Conservation (phyloP, 2,329 filamentous ascomycete genomes). For the Epichloe hybrida region DNA sequence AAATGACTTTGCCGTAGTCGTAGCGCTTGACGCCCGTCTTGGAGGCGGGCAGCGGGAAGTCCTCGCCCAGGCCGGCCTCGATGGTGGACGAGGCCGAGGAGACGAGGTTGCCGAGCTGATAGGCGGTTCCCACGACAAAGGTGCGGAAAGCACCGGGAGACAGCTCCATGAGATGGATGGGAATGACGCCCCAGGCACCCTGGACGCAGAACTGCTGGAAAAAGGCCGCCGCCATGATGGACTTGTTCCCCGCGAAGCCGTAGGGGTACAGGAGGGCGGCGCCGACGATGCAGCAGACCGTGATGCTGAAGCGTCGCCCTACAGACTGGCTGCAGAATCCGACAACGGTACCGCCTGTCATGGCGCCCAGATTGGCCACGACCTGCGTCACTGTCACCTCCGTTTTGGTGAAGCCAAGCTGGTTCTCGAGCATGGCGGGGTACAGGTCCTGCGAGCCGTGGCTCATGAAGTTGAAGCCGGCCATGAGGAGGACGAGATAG, state of each 20-base stretch:
- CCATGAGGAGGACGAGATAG: constrained; percentile 79
- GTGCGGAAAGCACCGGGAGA: constrained; percentile 60
- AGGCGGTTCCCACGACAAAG: constrained; percentile 59
- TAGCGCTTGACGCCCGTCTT: constrained; percentile 38
- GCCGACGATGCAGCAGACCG: constrained; percentile 48
- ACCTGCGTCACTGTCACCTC: constrained; percentile 58
- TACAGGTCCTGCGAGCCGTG: constrained; percentile 58
- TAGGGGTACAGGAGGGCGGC: constrained; percentile 77
- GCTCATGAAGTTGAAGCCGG: constrained; percentile 85
- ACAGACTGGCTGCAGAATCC: constrained; percentile 58
- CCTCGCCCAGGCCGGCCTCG: constrained; percentile 60
- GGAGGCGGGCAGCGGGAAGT: constrained; percentile 53
- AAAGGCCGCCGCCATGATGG: constrained; percentile 67
- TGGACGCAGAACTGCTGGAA: constrained; percentile 73
- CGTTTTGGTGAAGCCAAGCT: constrained; percentile 37
- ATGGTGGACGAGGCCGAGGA: constrained; percentile 60
- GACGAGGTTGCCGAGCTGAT: constrained; percentile 67
- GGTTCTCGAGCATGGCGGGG: constrained; percentile 44
- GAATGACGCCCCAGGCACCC: constrained; percentile 64
- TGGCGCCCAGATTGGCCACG: constrained; percentile 57
- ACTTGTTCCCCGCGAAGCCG: constrained; percentile 45
- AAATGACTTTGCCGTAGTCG: constrained; percentile 73
- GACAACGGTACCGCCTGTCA: constrained; percentile 51
- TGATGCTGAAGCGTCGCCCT: constrained; percentile 55
- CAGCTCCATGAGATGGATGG: constrained; percentile 66